These are phyloP conservation scores for Asclepias syriaca DNA, from an alignment of 257 asterid genomes.

Conservation along the genomic window DNA sequence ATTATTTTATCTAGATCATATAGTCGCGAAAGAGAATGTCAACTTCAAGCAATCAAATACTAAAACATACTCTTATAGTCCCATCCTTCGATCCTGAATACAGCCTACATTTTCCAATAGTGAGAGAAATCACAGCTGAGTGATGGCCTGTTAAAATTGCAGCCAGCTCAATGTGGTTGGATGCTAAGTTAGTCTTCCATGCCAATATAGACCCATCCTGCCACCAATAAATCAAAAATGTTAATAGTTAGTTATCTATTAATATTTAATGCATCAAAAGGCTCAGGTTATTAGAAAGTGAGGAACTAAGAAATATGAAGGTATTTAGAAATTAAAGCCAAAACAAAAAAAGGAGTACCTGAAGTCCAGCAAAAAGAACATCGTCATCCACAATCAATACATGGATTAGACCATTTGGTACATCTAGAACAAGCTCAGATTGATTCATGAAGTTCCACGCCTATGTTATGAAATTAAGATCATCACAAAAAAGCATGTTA, in stretches of 20 bases:
- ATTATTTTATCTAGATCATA: not conserved
- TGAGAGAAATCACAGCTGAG: constrained; percentile 37
- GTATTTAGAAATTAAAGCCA: not conserved
- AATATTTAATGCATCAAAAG: not conserved
- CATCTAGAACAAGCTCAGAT: constrained; percentile 32
- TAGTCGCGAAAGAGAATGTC: not conserved
- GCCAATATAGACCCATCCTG: constrained; percentile 60
- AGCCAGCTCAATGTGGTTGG: constrained; percentile 23
- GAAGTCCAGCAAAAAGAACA: constrained; percentile 53
- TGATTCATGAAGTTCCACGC: constrained; percentile 44
- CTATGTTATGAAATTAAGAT: constrained; percentile 17
- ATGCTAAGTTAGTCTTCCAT: constrained; percentile 38
- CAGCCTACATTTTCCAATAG: constrained; percentile 39
- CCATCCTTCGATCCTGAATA: constrained; percentile 54
- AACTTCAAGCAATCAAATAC: not conserved
- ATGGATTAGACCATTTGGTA: constrained; percentile 47
- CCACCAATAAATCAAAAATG: constrained; percentile 7
- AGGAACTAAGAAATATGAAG: not conserved
- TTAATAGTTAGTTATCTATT: not conserved
- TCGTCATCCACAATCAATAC: constrained; percentile 32
- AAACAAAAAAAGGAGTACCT: constrained; percentile 27
- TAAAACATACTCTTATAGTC: constrained; percentile 38
- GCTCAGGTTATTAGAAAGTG: too few relatives aligned
- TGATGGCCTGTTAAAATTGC: constrained; percentile 40
- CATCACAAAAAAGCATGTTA: not conserved